Base-by-base conservation (phyloP, 2,329 filamentous ascomycete genomes). In the Phialophora verrucosa region DNA sequence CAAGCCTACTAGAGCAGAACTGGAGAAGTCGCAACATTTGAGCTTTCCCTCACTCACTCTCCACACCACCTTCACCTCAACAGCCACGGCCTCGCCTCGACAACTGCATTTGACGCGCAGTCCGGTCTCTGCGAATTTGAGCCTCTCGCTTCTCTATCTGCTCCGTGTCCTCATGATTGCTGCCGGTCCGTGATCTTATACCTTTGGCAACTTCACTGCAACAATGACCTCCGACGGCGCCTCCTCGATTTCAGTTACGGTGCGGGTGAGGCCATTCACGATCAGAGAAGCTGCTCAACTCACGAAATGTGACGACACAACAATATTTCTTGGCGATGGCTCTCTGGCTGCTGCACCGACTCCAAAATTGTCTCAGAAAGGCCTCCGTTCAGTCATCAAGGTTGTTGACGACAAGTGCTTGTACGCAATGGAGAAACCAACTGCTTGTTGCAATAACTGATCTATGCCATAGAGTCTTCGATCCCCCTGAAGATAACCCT, bases 251-350 rank as follows among this genome's bases (percentile, higher is more conserved):
- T 81, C 78, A 47, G 82, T 84, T 70, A 77, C 81, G 44, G 85
- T 90, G 70, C 82, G 87, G 78, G 87, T 90, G 58, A 83, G 87
- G 67, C 87, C 87, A 25, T 90, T 90, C 74, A 90, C 87, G 12
- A 97, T 98, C 73, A 86, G 93, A 81, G 95, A 99, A 84, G 95
- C 95, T 72, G 95, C 95, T 49, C 94, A 98, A 81, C 82, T 99
- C 83, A 81, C 82, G 35, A 84, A 83, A 78, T 80, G 78, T 74
- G 94, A 99, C 73, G 94, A 97, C 78, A 89, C 90, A 62, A 93
- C 92, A 4, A 79, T 97, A 44, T 99, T 99, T 76, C 86, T 99
- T n/a, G 95, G 95, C 68, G 95, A 99, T 78, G 95, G 95, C 66
- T 98, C 94, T 20, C 84, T 99, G 64, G 95, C 95, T n/a, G 91